Evolutionary conservation across 2,329 filamentous ascomycete genomes (phyloP), one percentile per base, ranked within the genome.

Genomic region (Rutstroemia sydowiana): DNA sequence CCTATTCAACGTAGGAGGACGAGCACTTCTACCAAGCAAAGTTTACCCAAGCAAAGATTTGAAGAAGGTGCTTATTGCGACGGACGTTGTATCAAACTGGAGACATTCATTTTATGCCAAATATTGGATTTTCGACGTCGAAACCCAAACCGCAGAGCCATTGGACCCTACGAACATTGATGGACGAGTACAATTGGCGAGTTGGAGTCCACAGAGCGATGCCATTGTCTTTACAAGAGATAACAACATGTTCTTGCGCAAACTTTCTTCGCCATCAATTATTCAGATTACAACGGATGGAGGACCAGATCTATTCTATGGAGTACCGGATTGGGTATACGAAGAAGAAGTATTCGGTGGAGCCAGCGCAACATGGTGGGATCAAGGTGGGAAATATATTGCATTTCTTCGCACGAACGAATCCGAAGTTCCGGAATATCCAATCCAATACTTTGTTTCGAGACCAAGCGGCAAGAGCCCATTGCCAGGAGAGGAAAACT

Each of bases 261-360:
- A 81, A 48, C 62, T 88, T 28, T 71, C 76, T 3, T 63, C 63
- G 1, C 41, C 54, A 6, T 65, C 49, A 7, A 63, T 68, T 20
- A 62, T 56, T 10, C 81, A 85, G 56, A 85, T 98, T 61, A 97
- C 93, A 1, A 81, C 75, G 49, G 92, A 98, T 65, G 93, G 95
- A 11, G 88, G 92, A 0, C 75, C 82, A 0, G 83, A 97, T 61
- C 81, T 93, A 54, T 98, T 98, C 69, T 96, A 98, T 63, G 93
- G 93, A 16, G 82, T 96, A 18, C 93, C 93, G 0, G 95, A 98
- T 68, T 98, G 93, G 93, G 93, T 97, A 0, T 95, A 95, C 63
- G 88, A 95, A 65, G 75, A 78, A 60, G 89, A 95, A 67, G 88
- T 95, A 3, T 88, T 97, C 56, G 69, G 74, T 13, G 85, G 80